Evolutionary conservation across 495 filamentous ascomycete species (phyloP).

Genomic region (Penicillium longicatenatum): DNA sequence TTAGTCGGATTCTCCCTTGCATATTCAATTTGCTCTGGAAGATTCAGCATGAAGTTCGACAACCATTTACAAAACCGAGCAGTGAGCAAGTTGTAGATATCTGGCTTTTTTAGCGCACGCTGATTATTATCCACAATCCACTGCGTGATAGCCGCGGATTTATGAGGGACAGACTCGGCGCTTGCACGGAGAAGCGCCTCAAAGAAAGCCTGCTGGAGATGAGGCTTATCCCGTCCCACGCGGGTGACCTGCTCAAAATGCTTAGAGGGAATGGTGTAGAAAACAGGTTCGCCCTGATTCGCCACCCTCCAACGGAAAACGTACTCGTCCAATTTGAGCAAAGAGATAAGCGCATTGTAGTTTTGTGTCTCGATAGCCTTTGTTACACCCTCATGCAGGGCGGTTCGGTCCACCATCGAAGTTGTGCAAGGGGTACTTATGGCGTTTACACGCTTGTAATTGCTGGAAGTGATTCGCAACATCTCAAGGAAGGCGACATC

Average conservation of each 20-base stretch:
- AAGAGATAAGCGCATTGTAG: conserved; percentile 27
- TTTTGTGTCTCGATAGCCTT: conserved; percentile 36
- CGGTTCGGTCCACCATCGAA: conserved; percentile 24
- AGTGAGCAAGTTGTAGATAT: conserved; percentile 7
- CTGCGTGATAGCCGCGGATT: conserved; percentile 35
- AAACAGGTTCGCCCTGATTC: not conserved
- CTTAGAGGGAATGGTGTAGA: conserved; percentile 30
- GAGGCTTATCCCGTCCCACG: conserved; percentile 20
- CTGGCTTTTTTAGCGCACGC: not conserved
- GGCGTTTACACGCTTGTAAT: conserved; percentile 1
- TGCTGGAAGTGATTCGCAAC: conserved; percentile 26
- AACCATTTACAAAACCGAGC: conserved; percentile 37
- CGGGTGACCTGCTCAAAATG: conserved; percentile 35
- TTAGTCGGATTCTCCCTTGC: conserved; percentile 7
- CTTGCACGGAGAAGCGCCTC: conserved; percentile 39
- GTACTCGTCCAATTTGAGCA: conserved; percentile 47
- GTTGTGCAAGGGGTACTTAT: not conserved
- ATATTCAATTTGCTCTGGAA: conserved; percentile 31
- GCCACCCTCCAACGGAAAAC: conserved; percentile 22
- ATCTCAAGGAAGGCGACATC: conserved; percentile 36
- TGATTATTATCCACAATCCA: conserved; percentile 35
- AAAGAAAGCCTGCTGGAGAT: conserved; percentile 31
- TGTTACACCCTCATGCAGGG: conserved; percentile 39
- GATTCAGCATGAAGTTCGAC: conserved; percentile 35
- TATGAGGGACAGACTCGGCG: conserved; percentile 41